Evolutionary conservation across 768 basidiomycete species (phyloP).

Genomic region (Saitozyma podzolica): DNA sequence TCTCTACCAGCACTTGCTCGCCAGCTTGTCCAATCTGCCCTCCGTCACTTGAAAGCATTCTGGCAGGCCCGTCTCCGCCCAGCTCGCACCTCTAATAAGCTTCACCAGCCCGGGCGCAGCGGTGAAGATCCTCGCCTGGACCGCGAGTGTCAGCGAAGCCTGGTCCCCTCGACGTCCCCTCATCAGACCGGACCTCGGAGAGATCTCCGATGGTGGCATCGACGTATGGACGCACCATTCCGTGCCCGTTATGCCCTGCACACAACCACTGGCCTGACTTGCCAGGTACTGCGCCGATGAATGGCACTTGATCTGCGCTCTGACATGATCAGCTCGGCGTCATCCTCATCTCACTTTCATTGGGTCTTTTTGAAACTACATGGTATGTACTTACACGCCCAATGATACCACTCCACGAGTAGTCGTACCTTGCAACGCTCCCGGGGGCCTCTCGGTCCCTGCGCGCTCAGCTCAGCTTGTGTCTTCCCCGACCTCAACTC

Average conservation of each 20-base stretch:
- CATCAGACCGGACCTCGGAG: background rate
- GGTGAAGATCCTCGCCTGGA: constrained; percentile 37
- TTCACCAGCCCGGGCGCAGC: constrained; percentile 39
- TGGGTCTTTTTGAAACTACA: background rate
- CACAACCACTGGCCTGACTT: constrained; percentile 48
- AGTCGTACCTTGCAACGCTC: constrained; percentile 30
- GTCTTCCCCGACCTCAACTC: background rate
- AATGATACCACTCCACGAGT: constrained; percentile 45
- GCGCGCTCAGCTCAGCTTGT: background rate
- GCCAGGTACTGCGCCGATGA: constrained; percentile 46
- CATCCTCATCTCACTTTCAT: background rate
- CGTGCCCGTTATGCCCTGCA: constrained; percentile 50
- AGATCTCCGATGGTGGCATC: background rate
- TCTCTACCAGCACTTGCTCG: too few relatives aligned
- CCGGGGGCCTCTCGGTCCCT: constrained; percentile 3
- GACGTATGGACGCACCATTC: constrained; percentile 22
- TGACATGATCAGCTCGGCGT: constrained; percentile 1
- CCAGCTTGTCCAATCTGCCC: too few relatives aligned
- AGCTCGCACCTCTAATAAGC: constrained; percentile 41
- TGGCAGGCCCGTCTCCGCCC: constrained; percentile 46
- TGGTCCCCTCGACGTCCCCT: background rate
- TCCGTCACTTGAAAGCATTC: constrained; percentile 48
- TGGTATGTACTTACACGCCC: constrained; percentile 15
- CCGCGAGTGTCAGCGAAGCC: background rate
- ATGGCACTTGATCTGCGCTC: constrained; percentile 40